A percentile compares a stretch with the other conserved stretches of the same genome.
Conservation (phyloP, 2,329 filamentous ascomycete species). For the Torrubiella hemipterigena region DNA sequence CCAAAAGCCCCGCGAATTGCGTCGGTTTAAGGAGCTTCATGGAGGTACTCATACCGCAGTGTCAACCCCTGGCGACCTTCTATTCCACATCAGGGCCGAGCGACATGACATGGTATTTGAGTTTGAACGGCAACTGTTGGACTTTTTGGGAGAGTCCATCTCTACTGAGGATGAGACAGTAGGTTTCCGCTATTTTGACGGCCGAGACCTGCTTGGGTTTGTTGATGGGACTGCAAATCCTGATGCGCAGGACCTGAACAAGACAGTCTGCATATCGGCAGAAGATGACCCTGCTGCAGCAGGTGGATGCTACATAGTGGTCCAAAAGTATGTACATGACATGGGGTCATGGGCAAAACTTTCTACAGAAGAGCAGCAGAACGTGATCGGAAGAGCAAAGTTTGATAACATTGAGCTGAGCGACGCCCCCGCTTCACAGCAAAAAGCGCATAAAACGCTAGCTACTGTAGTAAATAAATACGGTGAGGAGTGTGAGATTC, state of each 20-base stretch:
- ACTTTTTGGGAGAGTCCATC: slow-evolving; percentile 32
- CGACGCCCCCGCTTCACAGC: slow-evolving; percentile 30
- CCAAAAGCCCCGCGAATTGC: slow-evolving; percentile 37
- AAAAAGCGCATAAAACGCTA: slow-evolving; percentile 42
- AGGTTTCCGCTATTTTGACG: slow-evolving; percentile 49
- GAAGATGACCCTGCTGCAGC: slow-evolving; percentile 22
- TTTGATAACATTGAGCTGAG: slow-evolving; percentile 44
- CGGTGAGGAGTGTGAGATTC: slow-evolving; percentile 38
- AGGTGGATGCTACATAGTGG: slow-evolving; percentile 45
- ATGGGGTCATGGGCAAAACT: slow-evolving; percentile 33
- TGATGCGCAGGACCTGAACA: slow-evolving; percentile 27
- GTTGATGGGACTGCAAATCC: slow-evolving; percentile 51
- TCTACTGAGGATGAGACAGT: slow-evolving; percentile 37
- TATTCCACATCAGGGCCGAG: slow-evolving; percentile 47
- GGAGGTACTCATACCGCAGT: slow-evolving; percentile 37
- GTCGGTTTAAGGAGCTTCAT: slow-evolving; percentile 32
- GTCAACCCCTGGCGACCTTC: slow-evolving; percentile 42
- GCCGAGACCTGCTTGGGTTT: slow-evolving; percentile 45
- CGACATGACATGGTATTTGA: slow-evolving; percentile 46
- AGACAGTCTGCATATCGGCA: slow-evolving; percentile 29
- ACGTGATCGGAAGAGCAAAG: slow-evolving; percentile 45
- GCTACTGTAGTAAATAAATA: slow-evolving; percentile 38
- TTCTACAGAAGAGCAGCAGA: slow-evolving; percentile 38
- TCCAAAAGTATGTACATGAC: slow-evolving; percentile 47
- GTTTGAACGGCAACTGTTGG: slow-evolving; percentile 42